Conservation (phyloP, 345 rosid species). For the Chamaenerion angustifolium region DNA sequence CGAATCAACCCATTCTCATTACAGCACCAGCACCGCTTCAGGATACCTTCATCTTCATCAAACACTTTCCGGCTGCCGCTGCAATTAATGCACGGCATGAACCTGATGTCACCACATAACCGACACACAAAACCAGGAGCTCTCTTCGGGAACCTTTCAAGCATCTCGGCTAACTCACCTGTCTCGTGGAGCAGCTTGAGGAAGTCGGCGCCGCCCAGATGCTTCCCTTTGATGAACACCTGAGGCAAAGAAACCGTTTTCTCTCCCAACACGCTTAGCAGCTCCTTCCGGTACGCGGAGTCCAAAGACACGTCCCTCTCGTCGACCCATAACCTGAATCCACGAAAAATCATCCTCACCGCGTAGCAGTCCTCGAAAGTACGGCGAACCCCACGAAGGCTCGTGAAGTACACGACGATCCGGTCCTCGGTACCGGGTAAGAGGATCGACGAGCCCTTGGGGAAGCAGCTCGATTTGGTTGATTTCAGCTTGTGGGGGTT, state of each 20-base stretch:
- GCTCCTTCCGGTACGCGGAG: slow-evolving; percentile 58
- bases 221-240: slow-evolving; percentile 55
- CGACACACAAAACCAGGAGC: slow-evolving; percentile 52
- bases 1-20: slow-evolving; percentile 87
- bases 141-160: slow-evolving; percentile 50
- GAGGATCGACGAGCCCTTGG: slow-evolving; percentile 14
- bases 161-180: slow-evolving; percentile 65
- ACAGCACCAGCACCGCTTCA: slow-evolving; percentile 59
- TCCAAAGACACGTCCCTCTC: slow-evolving; percentile 93
- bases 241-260: slow-evolving; percentile 61
- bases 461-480: slow-evolving; percentile 3
- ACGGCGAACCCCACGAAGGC: slow-evolving; percentile 70
- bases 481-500: slow-evolving; percentile 14
- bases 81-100: slow-evolving; percentile 64
- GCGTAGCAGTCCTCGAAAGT: slow-evolving; percentile 91
- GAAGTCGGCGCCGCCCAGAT: slow-evolving; percentile 75
- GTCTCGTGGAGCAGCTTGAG: slow-evolving; percentile 67
- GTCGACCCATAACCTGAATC: slow-evolving; percentile 80
- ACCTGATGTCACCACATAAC: slow-evolving; percentile 69
- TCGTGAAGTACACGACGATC: slow-evolving; percentile 75
- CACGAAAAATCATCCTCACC: slow-evolving; percentile 75
- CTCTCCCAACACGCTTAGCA: slow-evolving; percentile 42
- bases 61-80: slow-evolving; percentile 85
- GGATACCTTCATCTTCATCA: slow-evolving; percentile 71
- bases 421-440: slow-evolving; percentile 83